phyloP scores from a whole-genome alignment of 495 filamentous ascomycete species.

The Cercophora newfieldiana region DNA sequence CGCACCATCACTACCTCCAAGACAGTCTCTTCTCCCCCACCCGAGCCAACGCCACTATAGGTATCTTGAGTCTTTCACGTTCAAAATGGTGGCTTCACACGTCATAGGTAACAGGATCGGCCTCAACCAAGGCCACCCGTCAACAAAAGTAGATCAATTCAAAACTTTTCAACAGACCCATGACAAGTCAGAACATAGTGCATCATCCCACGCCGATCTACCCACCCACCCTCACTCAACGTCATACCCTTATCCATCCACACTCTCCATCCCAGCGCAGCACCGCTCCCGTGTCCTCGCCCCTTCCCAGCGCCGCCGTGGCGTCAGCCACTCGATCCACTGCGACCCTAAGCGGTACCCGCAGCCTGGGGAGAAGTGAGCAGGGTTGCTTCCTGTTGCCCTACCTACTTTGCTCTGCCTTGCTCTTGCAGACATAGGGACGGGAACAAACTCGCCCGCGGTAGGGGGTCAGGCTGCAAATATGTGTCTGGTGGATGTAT shows the following conservation, averaged over 20 bases:
- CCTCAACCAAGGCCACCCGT: not conserved
- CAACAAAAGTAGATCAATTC: not conserved
- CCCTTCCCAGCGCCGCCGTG: not conserved
- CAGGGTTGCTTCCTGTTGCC: not conserved
- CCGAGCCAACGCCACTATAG: not conserved
- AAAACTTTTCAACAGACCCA: not conserved
- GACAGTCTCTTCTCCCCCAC: not conserved
- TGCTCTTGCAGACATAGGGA: not conserved
- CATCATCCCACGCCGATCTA: not conserved
- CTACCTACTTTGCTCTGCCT: not conserved
- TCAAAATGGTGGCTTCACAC: not conserved
- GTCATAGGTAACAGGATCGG: not conserved
- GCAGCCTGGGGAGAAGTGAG: not conserved
- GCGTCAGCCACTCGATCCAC: not conserved
- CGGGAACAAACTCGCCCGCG: no score
- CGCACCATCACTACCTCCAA: not conserved
- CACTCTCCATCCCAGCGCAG: not conserved
- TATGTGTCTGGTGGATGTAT: no score
- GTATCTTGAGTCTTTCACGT: not conserved
- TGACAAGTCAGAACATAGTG: not conserved
- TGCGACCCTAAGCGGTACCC: not conserved
- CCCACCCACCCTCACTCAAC: not conserved
- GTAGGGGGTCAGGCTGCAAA: no score
- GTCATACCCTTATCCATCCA: not conserved
- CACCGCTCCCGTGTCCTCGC: not conserved